Conservation (phyloP, 345 rosid species). For the Syzygium aqueum region DNA sequence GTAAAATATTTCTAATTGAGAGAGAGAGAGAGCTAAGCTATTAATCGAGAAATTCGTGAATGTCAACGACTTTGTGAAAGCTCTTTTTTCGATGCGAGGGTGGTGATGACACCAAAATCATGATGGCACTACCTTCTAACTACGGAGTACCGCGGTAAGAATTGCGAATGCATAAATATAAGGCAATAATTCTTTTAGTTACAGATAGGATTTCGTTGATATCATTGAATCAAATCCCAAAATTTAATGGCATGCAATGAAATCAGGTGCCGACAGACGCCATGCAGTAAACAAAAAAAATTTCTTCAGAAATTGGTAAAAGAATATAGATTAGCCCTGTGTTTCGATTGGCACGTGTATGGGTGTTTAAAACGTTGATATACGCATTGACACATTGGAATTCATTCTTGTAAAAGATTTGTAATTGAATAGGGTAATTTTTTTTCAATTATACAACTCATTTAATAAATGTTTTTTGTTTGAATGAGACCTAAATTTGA, state of each 20-base stretch:
- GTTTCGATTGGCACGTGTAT: neutral
- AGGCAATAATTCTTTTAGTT: neutral
- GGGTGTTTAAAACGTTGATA: neutral
- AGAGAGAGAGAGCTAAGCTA: too few relatives aligned
- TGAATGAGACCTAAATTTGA: neutral
- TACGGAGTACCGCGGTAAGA: neutral
- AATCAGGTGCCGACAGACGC: neutral
- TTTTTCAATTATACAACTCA: neutral
- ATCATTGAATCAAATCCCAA: neutral
- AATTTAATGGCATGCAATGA: neutral
- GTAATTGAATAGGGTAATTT: neutral
- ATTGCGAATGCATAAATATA: neutral
- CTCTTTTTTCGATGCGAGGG: neutral
- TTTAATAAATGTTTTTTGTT: neutral
- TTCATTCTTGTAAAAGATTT: neutral
- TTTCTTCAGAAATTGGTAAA: neutral
- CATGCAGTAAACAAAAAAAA: accelerated
- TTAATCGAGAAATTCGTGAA: neutral
- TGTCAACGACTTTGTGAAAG: neutral
- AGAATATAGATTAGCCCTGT: neutral
- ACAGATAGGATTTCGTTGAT: neutral
- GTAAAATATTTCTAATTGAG: neutral
- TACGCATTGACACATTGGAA: neutral
- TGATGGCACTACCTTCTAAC: neutral
- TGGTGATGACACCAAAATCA: neutral